Conservation (phyloP, 768 basidiomycete genomes). For the Tubosaeta sp. region DNA sequence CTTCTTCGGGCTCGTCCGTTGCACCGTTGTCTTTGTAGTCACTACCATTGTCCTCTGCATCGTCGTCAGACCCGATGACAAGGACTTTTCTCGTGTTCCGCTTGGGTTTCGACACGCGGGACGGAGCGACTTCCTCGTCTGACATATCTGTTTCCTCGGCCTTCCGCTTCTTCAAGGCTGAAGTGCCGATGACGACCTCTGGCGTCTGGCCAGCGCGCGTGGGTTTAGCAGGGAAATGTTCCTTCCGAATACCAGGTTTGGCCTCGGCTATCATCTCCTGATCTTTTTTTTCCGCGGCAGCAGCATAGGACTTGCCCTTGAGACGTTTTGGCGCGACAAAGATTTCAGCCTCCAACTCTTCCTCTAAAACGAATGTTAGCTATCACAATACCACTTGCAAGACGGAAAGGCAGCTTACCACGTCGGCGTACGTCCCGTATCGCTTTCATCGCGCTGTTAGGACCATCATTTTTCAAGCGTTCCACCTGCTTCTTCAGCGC, state of each 20-base stretch:
- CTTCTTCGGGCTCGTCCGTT: slow-evolving; percentile 39
- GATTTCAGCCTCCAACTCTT: slow-evolving; percentile 46
- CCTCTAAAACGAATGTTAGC: slow-evolving; percentile 34
- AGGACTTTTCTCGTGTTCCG: slow-evolving; percentile 37
- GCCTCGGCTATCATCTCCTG: slow-evolving; percentile 20
- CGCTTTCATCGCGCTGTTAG: slow-evolving; percentile 55
- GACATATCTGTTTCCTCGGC: slow-evolving; percentile 19
- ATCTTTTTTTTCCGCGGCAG: slow-evolving; percentile 42
- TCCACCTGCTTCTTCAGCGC: slow-evolving; percentile 65
- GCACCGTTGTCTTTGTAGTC: slow-evolving; percentile 31
- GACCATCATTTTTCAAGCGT: slow-evolving; percentile 60
- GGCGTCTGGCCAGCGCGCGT: slow-evolving; percentile 40
- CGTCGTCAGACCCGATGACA: slow-evolving; percentile 52
- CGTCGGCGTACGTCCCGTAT: slow-evolving; percentile 59
- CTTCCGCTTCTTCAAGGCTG: slow-evolving; percentile 17
- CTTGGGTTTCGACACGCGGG: slow-evolving; percentile 30
- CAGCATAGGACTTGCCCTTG: slow-evolving; percentile 70
- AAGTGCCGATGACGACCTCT: slow-evolving; percentile 54
- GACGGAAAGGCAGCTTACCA: slow-evolving; percentile 38
- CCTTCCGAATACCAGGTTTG: slow-evolving; percentile 12
- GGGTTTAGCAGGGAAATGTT: slow-evolving; percentile 25
- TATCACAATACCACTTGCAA: neutral
- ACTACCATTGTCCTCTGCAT: slow-evolving; percentile 32
- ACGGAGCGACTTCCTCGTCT: slow-evolving; percentile 35
- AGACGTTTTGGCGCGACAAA: slow-evolving; percentile 58